Evolutionary conservation across 2,329 filamentous ascomycete genomes (phyloP), one percentile per base, ranked within the genome.

Genomic region (Aplosporella prunicola): DNA sequence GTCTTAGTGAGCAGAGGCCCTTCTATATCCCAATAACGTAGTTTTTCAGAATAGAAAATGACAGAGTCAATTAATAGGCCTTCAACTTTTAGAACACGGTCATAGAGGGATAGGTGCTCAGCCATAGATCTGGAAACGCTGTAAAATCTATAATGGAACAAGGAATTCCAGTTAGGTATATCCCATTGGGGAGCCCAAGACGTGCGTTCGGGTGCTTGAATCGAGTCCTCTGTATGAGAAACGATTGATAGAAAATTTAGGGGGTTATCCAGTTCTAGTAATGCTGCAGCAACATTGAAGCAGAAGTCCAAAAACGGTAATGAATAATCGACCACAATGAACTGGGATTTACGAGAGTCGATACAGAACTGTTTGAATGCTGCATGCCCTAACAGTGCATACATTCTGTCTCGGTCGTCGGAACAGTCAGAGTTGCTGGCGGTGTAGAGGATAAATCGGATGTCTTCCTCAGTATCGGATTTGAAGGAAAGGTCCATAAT

Each of bases 181-280:
- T 25, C 8, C 31, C 20, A 33, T n/a, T 14, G 32, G 4, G 32
- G 32, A 7, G 20, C 15, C 32, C 32, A 35, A 2, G 32, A 35
- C 2, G 14, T 5, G 6, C 18, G 10, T 9, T 3, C 1, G 9
- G 3, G 7, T 7, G 25, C 23, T 2, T 26, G 5, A 5, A 35
- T 5, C 3, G 15, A 18, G 6, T 11, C 2, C 2, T 11, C 1
- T 18, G 14, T 3, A 5, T 35, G 32, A 2, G 1, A 4, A 6
- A 14, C 4, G 4, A 10, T 8, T 15, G 10, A 26, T 5, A 35
- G 23, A 1, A 10, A 9, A 2, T 2, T 10, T 2, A 9, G 15
- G 20, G 10, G 32, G 4, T 13, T 24, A 6, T 14, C 3, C 13
- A 16, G 4, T 10, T 14, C 5, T 3, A 35, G 3, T 20, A 5